A percentile compares a stretch with the other conserved stretches of the same genome.
Conservation (phyloP, 2,329 filamentous ascomycete species). For the Hyphodiscus sp. region DNA sequence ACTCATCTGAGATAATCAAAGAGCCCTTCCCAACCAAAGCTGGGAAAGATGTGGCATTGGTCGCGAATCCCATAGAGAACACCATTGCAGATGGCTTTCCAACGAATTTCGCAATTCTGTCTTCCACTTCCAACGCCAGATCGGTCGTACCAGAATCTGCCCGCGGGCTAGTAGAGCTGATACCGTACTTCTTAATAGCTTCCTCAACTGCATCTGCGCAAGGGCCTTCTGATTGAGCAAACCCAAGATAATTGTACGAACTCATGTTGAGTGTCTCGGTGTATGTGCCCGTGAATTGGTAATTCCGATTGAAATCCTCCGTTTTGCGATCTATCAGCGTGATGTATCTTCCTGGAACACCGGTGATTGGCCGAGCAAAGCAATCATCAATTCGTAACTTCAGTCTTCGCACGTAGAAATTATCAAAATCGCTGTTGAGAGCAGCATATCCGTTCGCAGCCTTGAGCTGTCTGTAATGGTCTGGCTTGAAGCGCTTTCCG, state of each 20-base stretch:
- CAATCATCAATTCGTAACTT: slow-evolving; percentile 96
- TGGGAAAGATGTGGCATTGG: slow-evolving; percentile 88
- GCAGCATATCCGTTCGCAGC: slow-evolving; percentile 86
- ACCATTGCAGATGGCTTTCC: slow-evolving; percentile 94
- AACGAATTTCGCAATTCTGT: slow-evolving; percentile 81
- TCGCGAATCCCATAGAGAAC: slow-evolving; percentile 98
- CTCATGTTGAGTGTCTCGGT: slow-evolving; percentile 98
- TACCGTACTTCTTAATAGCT: slow-evolving; percentile 74
- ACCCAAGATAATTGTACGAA: slow-evolving; percentile 98
- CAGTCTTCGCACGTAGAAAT: slow-evolving; percentile 88
- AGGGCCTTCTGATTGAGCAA: slow-evolving; percentile 93
- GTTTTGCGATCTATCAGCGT: slow-evolving; percentile 87
- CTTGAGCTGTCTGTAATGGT: slow-evolving; percentile 74
- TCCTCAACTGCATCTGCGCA: slow-evolving; percentile 92
- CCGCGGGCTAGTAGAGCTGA: slow-evolving; percentile 75
- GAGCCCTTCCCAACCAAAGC: slow-evolving; percentile 89
- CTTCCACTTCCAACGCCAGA: slow-evolving; percentile 82
- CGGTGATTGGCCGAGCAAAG: slow-evolving; percentile 86
- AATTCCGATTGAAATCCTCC: slow-evolving; percentile 85
- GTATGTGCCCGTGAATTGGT: slow-evolving; percentile 80
- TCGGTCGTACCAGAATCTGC: slow-evolving; percentile 83
- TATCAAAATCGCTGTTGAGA: slow-evolving; percentile 97
- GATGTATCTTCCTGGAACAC: slow-evolving; percentile 90
- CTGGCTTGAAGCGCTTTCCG: slow-evolving; percentile 86
- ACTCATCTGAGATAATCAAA: slow-evolving; percentile 90